Evolutionary conservation across 176 grass and related monocot genomes (phyloP), one percentile per base, ranked within the genome.

Genomic region (Oryza longistaminata): DNA sequence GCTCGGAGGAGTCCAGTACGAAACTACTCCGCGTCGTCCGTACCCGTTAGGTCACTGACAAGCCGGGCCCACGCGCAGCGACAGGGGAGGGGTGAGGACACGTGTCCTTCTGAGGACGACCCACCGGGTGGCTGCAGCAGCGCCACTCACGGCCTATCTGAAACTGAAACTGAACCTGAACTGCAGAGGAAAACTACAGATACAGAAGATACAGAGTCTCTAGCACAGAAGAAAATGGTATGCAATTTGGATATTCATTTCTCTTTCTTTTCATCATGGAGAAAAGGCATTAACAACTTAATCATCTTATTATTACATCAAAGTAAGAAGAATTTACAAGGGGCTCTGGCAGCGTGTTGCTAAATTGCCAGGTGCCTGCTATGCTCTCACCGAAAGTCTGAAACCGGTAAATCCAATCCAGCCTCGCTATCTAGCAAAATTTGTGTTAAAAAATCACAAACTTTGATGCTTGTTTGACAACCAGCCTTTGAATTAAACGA

Each of bases 121-220:
- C 16, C 9, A 19, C 9, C 1, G 6, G 11, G 29, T 9, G 43
- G 61, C 21, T 14, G 9, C 52, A 5, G 9, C 82, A 34, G 25
- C 69, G 7, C 90, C 90, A 77, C 90, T 75, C 83, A 46, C 19
- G 64, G 7, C 90, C 78, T 89, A 92, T 86, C 90, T 45, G 53
- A 52, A 16, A 52, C 49, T 52, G 42, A 43, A 11, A 43, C 46
- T 4, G 46, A 48, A 14, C 45, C 46, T 4, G 46, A 48, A 14
- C 45, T 1, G 31, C 25, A 1, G 19, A 17, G 3, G 1, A 7
- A 13, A 6, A 50, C 7, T 50, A 50, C 13, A 50, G 9, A 50
- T 16, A 50, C 27, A 27, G 27, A 27, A 27, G 27, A 27, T 31
- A 31, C 29, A 2, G 2, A 2, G 10, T 45, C 14, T 5, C 49